Evolutionary conservation across 345 rosid species (phyloP), one percentile per base, ranked within the genome.

Genomic region (Citrus glauca): DNA sequence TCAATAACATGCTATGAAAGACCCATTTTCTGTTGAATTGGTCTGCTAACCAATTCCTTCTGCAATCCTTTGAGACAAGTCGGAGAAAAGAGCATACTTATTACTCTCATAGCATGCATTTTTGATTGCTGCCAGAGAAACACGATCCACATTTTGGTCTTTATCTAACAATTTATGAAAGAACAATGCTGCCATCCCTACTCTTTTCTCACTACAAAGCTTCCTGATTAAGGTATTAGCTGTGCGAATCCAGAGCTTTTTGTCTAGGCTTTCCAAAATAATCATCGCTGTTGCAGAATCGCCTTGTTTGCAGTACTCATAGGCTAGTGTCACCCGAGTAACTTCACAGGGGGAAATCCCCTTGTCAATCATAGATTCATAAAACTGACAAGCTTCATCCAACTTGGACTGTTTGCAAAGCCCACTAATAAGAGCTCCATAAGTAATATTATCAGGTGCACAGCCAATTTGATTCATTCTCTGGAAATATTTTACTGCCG

Each of bases 211-310:
- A 66, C 91, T 84, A 81, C 95, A 95, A 77, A 92, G 93, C 84
- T 92, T 93, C 83, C 98, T 88, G 79, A 95, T 84, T 72, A 93
- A 83, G 35, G 98, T 91, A 66, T 81, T 91, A 48, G 86, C 97
- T 3, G 93, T 95, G 38, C 94, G 90, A 76, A 90, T 80, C 98
- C 97, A 93, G 19, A 90, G 87, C 60, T 84, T 95, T 72, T 82
- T 87, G n/a, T 95, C 98, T 70, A 95, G 78, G 32, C 85, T 86
- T 87, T 92, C 97, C 84, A 95, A 83, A 56, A 93, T 69, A 77
- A 95, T 74, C 89, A 95, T 88, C 19, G 98, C 98, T 60, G 83
- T 86, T 66, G 94, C 98, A 60, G 97, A 86, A 80, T 92, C 97
- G 11, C 89, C 89, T 74, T 80, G 81, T 75, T 91, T 93, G 90